Conservation (phyloP, 495 filamentous ascomycete species). For the Umbilicaria muhlenbergii region DNA sequence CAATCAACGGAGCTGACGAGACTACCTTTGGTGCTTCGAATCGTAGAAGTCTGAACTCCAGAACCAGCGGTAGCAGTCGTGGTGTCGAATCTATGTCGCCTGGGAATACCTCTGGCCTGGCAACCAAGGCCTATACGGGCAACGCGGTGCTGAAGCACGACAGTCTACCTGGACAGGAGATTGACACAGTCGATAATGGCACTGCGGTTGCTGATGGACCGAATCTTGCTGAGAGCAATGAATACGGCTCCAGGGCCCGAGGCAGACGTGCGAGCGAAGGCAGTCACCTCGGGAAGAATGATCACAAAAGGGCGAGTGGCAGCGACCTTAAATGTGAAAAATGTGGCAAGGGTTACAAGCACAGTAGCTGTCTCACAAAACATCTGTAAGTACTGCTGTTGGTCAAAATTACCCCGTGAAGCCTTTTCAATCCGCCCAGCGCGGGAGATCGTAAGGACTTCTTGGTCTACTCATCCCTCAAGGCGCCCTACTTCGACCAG, state of each 20-base stretch:
- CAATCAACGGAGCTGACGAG: slow-evolving; percentile 49
- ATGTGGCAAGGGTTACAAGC: slow-evolving; percentile 99
- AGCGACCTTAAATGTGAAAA: slow-evolving; percentile 84
- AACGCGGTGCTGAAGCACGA: slow-evolving; percentile 38
- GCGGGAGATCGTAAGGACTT: not conserved
- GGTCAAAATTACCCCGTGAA: not conserved
- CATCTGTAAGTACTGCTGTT: slow-evolving; percentile 85
- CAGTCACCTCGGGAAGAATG: slow-evolving; percentile 56
- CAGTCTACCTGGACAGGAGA: slow-evolving; percentile 31
- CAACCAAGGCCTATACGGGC: slow-evolving; percentile 28
- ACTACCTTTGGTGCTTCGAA: slow-evolving; percentile 20
- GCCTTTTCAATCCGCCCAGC: not conserved
- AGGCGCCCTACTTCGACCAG: slow-evolving; percentile 5
- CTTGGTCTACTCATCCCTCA: slow-evolving; percentile 5
- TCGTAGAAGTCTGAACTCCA: slow-evolving; percentile 30
- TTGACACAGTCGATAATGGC: slow-evolving; percentile 31
- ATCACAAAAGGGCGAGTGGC: slow-evolving; percentile 57
- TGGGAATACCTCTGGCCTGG: slow-evolving; percentile 21
- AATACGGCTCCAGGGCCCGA: slow-evolving; percentile 42
- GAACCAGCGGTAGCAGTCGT: slow-evolving; percentile 22
- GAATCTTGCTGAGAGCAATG: not conserved
- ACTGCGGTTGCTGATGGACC: slow-evolving; percentile 13
- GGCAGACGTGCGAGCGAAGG: slow-evolving; percentile 78
- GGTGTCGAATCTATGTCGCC: slow-evolving; percentile 29
- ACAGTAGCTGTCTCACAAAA: slow-evolving; percentile 99